Percentiles rank a stretch among this genome's conserved stretches.
phyloP scores from a whole-genome alignment of 2,329 filamentous ascomycete genomes.

The Fusarium siculi region DNA sequence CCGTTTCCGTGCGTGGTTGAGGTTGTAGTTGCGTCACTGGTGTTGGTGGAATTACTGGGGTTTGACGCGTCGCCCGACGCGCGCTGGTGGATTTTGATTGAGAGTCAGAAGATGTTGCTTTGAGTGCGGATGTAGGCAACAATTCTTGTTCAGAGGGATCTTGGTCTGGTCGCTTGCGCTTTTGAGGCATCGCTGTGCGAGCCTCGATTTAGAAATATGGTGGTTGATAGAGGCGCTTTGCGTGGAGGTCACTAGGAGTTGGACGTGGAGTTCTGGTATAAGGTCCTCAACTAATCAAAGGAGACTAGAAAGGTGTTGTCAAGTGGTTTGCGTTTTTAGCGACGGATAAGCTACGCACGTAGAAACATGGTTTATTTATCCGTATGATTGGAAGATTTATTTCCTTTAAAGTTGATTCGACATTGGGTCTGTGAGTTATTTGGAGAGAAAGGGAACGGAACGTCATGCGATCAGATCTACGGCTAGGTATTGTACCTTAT shows the following conservation, averaged over 20 bases:
- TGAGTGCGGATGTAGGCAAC: not conserved
- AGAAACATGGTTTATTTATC: not conserved
- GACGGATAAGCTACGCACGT: not conserved
- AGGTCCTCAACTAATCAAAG: not conserved
- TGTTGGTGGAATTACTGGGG: constrained; percentile 47
- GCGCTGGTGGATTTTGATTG: constrained; percentile 39
- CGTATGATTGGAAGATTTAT: not conserved
- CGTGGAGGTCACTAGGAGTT: not conserved
- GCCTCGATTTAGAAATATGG: constrained; percentile 5
- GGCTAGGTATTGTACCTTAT: not conserved
- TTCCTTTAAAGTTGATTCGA: not conserved
- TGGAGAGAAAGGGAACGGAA: not conserved
- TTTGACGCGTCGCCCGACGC: constrained; percentile 56
- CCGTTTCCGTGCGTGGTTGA: constrained; percentile 33
- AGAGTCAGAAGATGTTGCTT: constrained; percentile 13
- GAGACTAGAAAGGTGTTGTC: not conserved
- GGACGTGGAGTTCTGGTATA: not conserved
- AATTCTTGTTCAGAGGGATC: constrained; percentile 35
- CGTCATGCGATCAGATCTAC: constrained; percentile 11
- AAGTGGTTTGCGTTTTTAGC: not conserved
- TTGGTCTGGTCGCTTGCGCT: constrained; percentile 51
- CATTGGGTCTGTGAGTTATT: not conserved
- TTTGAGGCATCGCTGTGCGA: constrained; percentile 49
- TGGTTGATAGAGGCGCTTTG: not conserved
- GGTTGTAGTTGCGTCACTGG: constrained; percentile 33